A percentile compares a stretch with the other conserved stretches of the same genome.
Conservation (phyloP, 2,329 filamentous ascomycete genomes). For the Xylariaceae sp. region DNA sequence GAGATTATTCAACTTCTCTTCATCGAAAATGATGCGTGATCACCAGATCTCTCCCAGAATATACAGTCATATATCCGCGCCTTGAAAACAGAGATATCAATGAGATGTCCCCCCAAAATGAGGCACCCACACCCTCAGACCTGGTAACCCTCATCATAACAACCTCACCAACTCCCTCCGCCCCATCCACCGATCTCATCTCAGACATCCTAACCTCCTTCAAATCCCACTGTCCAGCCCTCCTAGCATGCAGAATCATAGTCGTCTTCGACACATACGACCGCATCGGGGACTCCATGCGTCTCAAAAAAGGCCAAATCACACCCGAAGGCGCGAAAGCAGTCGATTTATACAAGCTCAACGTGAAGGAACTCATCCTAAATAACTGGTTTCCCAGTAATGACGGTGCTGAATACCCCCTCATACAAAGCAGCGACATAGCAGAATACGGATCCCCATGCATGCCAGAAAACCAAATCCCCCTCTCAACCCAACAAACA, state of each 20-base stretch:
- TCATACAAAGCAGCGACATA: constrained; percentile 26
- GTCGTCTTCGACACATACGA: constrained; percentile 51
- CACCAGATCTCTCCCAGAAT: not conserved
- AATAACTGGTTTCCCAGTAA: constrained; percentile 24
- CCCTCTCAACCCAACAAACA: constrained; percentile 35
- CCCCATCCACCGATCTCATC: constrained; percentile 48
- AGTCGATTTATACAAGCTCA: constrained; percentile 43
- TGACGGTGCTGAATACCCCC: not conserved
- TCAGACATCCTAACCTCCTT: constrained; percentile 44
- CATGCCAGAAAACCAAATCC: constrained; percentile 35
- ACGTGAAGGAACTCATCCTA: constrained; percentile 41
- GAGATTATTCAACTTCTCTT: not conserved
- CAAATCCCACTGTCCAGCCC: constrained; percentile 35
- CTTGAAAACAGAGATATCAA: not conserved
- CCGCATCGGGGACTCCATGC: constrained; percentile 37
- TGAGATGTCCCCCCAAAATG: constrained; percentile 16
- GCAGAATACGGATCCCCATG: constrained; percentile 45
- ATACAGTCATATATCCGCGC: not conserved
- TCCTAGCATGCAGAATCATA: constrained; percentile 42
- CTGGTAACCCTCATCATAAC: constrained; percentile 45
- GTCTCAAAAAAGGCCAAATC: constrained; percentile 51
- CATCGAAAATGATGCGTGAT: not conserved
- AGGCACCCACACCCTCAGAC: constrained; percentile 4
- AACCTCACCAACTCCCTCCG: constrained; percentile 51
- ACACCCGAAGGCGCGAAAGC: constrained; percentile 40